These are phyloP conservation scores for Pseudogymnoascus sp. DNA, from an alignment of 2,329 filamentous ascomycete species.

Conservation along the genomic window DNA sequence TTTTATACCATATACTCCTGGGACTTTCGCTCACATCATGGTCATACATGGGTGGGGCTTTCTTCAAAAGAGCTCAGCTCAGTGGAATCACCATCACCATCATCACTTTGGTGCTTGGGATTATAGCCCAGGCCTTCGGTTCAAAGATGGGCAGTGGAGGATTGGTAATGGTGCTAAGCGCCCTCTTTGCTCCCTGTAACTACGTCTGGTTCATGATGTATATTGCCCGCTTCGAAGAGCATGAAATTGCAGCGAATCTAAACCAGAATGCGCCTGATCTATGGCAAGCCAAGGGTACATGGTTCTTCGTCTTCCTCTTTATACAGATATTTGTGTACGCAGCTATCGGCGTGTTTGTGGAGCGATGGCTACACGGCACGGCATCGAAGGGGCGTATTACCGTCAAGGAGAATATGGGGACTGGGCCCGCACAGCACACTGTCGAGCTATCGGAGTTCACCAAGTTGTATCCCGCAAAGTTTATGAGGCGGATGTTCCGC, in stretches of 20 bases:
- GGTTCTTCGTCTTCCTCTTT: conserved; percentile 68
- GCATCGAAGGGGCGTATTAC: conserved; percentile 55
- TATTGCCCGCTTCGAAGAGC: conserved; percentile 67
- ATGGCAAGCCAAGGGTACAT: conserved; percentile 65
- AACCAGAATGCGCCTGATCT: conserved; percentile 55
- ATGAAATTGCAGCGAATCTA: conserved; percentile 54
- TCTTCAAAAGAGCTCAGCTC: conserved; percentile 82
- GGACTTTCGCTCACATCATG: conserved; percentile 73
- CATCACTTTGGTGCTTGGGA: conserved; percentile 64
- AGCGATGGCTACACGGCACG: conserved; percentile 69
- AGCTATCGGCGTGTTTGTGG: conserved; percentile 65
- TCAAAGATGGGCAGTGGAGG: conserved; percentile 46
- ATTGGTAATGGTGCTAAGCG: conserved; percentile 59
- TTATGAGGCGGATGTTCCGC: conserved; percentile 29
- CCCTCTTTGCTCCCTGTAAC: conserved; percentile 81
- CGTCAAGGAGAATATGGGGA: conserved; percentile 28
- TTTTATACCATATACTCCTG: conserved; percentile 67
- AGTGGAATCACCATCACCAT: conserved; percentile 77
- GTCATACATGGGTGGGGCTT: conserved; percentile 70
- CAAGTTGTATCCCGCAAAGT: conserved; percentile 67
- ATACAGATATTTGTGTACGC: conserved; percentile 75
- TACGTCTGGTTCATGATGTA: conserved; percentile 75
- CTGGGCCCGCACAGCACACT: conserved; percentile 38
- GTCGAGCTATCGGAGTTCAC: conserved; percentile 67
- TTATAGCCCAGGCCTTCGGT: conserved; percentile 67